Evolutionary conservation across 768 basidiomycete species (phyloP).

Genomic region (Tephrocybe sp.): DNA sequence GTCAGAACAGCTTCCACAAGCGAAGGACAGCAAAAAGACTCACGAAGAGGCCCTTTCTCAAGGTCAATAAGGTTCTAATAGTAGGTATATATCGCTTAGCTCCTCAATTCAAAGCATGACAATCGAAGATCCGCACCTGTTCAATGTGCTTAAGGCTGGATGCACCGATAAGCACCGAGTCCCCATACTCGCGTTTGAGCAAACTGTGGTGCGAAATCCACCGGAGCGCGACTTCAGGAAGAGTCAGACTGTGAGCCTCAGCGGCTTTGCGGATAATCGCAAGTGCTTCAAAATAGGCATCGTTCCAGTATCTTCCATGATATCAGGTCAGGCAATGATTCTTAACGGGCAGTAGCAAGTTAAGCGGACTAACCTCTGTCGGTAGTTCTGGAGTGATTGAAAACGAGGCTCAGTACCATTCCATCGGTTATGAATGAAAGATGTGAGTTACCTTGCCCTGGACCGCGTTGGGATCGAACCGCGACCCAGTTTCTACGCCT

Average conservation of each 20-base stretch:
- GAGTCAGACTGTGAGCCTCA: conserved; percentile 31
- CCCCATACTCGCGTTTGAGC: conserved; percentile 28
- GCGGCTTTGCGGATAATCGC: conserved; percentile 15
- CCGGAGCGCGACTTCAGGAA: conserved; percentile 42
- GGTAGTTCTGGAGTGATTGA: conserved; percentile 29
- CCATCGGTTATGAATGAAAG: not conserved
- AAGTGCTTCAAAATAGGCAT: conserved; percentile 22
- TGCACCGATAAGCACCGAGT: conserved; percentile 44
- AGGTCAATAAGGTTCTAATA: conserved; percentile 23
- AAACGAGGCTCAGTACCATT: not conserved
- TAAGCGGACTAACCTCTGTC: conserved; percentile 26
- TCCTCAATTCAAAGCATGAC: not conserved
- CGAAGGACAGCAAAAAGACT: not conserved
- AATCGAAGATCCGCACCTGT: conserved; percentile 13
- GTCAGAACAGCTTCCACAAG: not conserved
- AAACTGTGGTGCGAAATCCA: conserved; percentile 46
- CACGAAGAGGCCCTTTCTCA: conserved; percentile 24
- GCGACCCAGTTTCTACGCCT: conserved; percentile 44
- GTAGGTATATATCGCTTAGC: not conserved
- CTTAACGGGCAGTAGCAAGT: not conserved
- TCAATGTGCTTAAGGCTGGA: conserved; percentile 40
- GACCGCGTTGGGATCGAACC: conserved; percentile 46
- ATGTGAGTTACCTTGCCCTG: conserved; percentile 43
- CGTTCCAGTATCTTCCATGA: conserved; percentile 23
- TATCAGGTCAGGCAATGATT: not conserved